phyloP scores from a whole-genome alignment of 1,139 yeast species.

The Debaryomycetaceae sp. region DNA sequence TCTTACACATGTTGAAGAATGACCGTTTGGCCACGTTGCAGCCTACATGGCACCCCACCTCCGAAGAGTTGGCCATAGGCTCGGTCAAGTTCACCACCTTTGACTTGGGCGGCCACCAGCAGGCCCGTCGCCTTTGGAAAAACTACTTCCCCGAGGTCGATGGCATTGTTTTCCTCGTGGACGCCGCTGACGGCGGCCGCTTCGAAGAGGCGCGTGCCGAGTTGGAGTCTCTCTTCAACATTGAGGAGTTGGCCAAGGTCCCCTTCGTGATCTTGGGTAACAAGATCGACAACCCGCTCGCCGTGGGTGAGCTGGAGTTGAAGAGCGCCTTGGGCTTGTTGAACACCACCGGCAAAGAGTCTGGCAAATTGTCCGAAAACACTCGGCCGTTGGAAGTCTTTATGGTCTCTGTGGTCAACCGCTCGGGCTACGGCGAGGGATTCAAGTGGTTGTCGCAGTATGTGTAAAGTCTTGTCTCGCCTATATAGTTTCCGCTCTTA shows the following conservation, averaged over 20 bases:
- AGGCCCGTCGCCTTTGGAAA: constrained; percentile 98
- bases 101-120: constrained; percentile 96
- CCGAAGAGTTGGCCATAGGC: constrained; percentile 96
- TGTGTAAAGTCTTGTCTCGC: constrained; percentile 55
- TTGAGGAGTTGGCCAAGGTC: constrained; percentile 80
- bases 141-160: constrained; percentile 98
- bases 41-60: constrained; percentile 97
- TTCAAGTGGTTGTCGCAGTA: constrained; percentile 95
- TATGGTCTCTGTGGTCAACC: constrained; percentile 96
- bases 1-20: constrained; percentile 92
- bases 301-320: constrained; percentile 91
- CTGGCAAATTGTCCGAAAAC: constrained; percentile 60
- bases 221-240: constrained; percentile 82
- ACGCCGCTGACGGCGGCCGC: constrained; percentile 94
- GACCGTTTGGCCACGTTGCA: constrained; percentile 96
- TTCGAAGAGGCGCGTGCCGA: constrained; percentile 92
- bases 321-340: constrained; percentile 83
- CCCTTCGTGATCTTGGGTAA: constrained; percentile 93
- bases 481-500: too few species aligned
- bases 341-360: constrained; percentile 70
- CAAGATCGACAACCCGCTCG: constrained; percentile 89
- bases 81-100: constrained; percentile 94
- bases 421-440: constrained; percentile 94
- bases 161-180: constrained; percentile 93
- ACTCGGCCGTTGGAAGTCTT: constrained; percentile 90